These are phyloP conservation scores for Paraglomus occultum DNA, from an alignment of 192 early-diverging fungal genomes.

Conservation along the genomic window DNA sequence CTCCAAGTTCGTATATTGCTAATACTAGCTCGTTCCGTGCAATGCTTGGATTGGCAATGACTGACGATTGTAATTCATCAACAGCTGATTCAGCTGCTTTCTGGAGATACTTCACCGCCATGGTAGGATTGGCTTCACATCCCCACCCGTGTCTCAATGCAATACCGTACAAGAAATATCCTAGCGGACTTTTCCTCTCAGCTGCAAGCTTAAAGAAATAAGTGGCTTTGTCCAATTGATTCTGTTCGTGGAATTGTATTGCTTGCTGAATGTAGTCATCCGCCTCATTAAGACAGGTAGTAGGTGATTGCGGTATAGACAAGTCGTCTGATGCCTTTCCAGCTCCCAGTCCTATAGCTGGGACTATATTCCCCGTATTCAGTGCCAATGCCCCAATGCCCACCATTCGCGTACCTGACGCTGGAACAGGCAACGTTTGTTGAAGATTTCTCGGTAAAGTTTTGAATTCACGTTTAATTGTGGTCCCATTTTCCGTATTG, in stretches of 20 bases:
- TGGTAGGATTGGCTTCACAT: conserved; percentile 60
- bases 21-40: conserved; percentile 68
- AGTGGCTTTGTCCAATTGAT: conserved; percentile 71
- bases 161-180: conserved; percentile 77
- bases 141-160: conserved; percentile 81
- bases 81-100: conserved; percentile 74
- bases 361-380: too few species aligned
- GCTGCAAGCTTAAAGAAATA: conserved; percentile 72
- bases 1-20: conserved; percentile 72
- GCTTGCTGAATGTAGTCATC: conserved; percentile 67
- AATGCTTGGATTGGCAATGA: conserved; percentile 27
- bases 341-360: too few species aligned
- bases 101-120: conserved; percentile 71
- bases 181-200: conserved; percentile 61
- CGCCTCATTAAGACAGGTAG: conserved; percentile 31
- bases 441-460: too few species aligned
- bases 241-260: conserved; percentile 70
- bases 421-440: too few species aligned
- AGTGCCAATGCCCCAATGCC: too few species aligned
- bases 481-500: too few species aligned
- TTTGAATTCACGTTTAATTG: too few species aligned
- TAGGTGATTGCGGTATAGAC: not conserved
- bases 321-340: too few species aligned
- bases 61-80: conserved; percentile 50
- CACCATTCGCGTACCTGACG: too few species aligned